These are phyloP conservation scores for Solanum tacnaense DNA, from an alignment of 257 asterid species.

Conservation along the genomic window DNA sequence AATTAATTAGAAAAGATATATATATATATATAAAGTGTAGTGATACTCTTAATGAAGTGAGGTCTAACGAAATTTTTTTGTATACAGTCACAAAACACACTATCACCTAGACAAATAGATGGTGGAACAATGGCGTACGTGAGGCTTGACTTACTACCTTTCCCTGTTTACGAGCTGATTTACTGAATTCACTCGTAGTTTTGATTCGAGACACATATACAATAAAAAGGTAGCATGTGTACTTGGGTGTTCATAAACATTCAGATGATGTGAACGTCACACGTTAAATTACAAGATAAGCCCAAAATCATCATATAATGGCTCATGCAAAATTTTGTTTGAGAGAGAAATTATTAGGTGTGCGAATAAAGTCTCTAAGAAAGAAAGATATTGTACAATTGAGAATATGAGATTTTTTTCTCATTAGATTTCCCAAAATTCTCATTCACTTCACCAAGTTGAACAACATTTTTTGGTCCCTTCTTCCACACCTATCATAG, in stretches of 20 bases:
- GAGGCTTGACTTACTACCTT: not conserved
- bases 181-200: not conserved
- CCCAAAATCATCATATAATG: not conserved
- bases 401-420: not conserved
- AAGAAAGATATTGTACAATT: not conserved
- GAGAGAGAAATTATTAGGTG: not conserved
- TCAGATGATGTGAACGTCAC: not conserved
- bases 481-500: conserved; percentile 31
- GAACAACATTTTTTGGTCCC: not conserved
- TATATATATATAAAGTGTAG: not conserved
- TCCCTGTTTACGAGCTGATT: not conserved
- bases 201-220: not conserved
- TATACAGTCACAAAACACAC: not conserved
- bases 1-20: not conserved
- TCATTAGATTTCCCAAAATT: not conserved
- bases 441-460: not conserved
- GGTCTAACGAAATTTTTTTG: not conserved
- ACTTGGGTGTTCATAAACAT: not conserved
- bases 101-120: not conserved
- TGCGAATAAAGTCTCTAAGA: not conserved
- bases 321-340: not conserved
- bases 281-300: not conserved
- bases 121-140: not conserved
- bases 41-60: not conserved
- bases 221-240: not conserved